Percentiles rank a stretch among this genome's conserved stretches.
Conservation (phyloP, 2,329 filamentous ascomycete genomes). For the Xylariaceae sp. region DNA sequence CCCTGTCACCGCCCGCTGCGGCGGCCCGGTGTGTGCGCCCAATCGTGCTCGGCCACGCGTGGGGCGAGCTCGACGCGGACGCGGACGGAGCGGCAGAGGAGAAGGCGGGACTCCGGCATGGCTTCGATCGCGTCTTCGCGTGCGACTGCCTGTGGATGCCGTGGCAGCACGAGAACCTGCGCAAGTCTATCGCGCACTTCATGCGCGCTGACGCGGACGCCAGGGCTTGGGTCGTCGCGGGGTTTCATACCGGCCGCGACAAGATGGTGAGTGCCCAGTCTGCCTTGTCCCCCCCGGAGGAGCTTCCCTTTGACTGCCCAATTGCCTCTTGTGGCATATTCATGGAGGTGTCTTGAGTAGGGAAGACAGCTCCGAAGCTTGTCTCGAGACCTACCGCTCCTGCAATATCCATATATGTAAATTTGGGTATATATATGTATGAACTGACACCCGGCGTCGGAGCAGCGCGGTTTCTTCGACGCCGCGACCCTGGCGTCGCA, state of each 20-base stretch:
- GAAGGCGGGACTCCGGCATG: conserved; percentile 19
- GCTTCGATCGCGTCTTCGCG: conserved; percentile 57
- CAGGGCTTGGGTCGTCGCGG: conserved; percentile 57
- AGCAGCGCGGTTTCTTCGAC: conserved; percentile 59
- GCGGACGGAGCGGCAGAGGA: conserved; percentile 34
- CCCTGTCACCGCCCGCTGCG: conserved; percentile 17
- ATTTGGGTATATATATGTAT: no score
- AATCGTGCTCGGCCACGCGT: conserved; percentile 49
- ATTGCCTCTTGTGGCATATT: no score
- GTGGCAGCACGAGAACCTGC: conserved; percentile 61
- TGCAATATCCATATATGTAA: no score
- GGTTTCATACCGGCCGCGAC: conserved; percentile 63
- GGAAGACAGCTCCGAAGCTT: no score
- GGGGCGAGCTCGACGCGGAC: conserved; percentile 2
- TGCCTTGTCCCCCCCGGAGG: no score
- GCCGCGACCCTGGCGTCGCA: conserved; percentile 33
- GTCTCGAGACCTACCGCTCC: no score
- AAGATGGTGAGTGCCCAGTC: no score
- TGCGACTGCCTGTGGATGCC: conserved; percentile 73
- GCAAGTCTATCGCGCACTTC: conserved; percentile 55
- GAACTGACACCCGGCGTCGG: no score
- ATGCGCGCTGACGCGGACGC: conserved; percentile 36
- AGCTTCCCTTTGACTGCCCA: no score
- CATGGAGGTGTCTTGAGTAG: no score
- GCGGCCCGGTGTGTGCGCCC: conserved; percentile 9